Conservation (phyloP, 1,284 basidiomycete genomes). For the Cutaneotrichosporon mucoides region DNA sequence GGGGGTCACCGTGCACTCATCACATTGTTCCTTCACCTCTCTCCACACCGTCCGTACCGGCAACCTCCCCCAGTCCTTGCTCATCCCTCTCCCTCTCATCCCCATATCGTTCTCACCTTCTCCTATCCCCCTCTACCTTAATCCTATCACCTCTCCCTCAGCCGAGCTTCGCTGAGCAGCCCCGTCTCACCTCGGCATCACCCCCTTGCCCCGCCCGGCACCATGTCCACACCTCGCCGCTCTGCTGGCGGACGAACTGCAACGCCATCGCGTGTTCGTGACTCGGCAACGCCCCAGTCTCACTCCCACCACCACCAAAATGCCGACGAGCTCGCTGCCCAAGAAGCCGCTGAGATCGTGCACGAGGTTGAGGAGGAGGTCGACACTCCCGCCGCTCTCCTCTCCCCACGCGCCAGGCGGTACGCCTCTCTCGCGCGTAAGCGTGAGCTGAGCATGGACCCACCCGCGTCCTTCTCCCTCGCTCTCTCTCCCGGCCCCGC, state of each 20-base stretch:
- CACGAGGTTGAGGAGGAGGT: constrained; percentile 12
- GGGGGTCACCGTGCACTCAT: background rate
- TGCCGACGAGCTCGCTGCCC: constrained; percentile 33
- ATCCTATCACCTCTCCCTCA: background rate
- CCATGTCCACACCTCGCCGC: constrained; percentile 14
- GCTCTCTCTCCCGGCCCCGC: background rate
- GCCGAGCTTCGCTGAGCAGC: background rate
- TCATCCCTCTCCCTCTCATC: too few species aligned
- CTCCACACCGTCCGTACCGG: background rate
- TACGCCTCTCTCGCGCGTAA: constrained; percentile 10
- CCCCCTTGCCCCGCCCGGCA: too few species aligned
- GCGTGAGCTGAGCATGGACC: background rate
- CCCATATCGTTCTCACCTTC: background rate
- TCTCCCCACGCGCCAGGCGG: constrained; percentile 11
- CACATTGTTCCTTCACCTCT: background rate
- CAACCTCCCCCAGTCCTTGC: background rate
- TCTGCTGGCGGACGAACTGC: background rate
- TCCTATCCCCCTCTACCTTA: background rate
- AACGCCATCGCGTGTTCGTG: background rate
- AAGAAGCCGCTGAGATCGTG: constrained; percentile 29
- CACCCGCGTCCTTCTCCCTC: background rate
- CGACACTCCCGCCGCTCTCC: background rate
- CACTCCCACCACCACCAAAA: constrained; percentile 26
- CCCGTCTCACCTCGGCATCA: background rate
- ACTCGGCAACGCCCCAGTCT: too few species aligned